Evolutionary conservation across 2,329 filamentous ascomycete genomes (phyloP).

Genomic region (Xylaria sp.): DNA sequence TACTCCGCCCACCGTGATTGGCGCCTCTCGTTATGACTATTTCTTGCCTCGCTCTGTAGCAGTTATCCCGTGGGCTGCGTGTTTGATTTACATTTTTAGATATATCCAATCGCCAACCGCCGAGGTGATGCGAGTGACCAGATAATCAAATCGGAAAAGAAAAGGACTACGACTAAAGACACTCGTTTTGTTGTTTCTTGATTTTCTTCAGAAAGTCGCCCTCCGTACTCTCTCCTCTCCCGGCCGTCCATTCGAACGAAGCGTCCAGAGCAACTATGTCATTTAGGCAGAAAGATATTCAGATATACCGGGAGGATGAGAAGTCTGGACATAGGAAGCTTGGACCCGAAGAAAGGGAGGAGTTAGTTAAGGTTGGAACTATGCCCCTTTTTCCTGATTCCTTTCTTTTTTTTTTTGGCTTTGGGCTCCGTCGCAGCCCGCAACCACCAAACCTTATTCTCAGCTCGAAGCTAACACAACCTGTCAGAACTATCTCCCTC

Average conservation of each 20-base stretch:
- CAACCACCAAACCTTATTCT: not conserved
- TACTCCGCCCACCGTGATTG: constrained; percentile 31
- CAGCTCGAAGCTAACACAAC: constrained; percentile 24
- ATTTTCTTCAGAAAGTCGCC: not conserved
- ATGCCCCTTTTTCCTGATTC: not conserved
- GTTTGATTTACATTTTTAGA: constrained; percentile 6
- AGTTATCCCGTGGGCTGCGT: constrained; percentile 11
- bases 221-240: not conserved
- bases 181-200: constrained; percentile 20
- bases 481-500: constrained; percentile 47
- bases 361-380: constrained; percentile 56
- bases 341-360: constrained; percentile 56
- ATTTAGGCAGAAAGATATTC: constrained; percentile 51
- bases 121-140: constrained; percentile 26
- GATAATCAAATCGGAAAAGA: constrained; percentile 15
- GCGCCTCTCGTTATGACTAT: constrained; percentile 26
- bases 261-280: constrained; percentile 49
- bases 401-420: not conserved
- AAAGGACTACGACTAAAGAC: constrained; percentile 10
- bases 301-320: constrained; percentile 59
- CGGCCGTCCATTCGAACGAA: not conserved
- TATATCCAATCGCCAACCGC: not conserved
- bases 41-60: constrained; percentile 13
- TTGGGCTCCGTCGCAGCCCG: not conserved
- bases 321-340: constrained; percentile 44